phyloP scores from a whole-genome alignment of 176 grass and related monocot genomes.

The Melocanna baccifera region DNA sequence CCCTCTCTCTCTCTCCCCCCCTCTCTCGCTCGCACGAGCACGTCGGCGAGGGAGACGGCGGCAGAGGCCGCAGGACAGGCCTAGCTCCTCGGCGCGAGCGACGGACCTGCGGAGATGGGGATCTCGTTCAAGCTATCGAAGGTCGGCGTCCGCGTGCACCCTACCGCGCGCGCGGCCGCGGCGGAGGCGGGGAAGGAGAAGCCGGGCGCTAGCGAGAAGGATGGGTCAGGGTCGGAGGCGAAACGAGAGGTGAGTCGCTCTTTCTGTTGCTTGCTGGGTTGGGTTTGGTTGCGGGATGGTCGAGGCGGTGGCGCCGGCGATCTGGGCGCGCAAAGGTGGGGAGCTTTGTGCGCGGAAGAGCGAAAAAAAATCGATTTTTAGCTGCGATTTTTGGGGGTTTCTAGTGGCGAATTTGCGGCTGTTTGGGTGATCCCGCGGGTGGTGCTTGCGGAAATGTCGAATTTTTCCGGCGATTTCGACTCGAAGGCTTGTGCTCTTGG shows the following conservation, averaged over 20 bases:
- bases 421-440: not conserved
- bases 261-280: slow-evolving; percentile 2
- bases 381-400: not conserved
- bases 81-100: slow-evolving; percentile 10
- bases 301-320: not conserved
- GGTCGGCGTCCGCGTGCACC: slow-evolving; percentile 55
- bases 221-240: slow-evolving; percentile 9
- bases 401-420: not conserved
- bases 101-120: slow-evolving; percentile 38
- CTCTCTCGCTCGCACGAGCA: not conserved
- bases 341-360: not conserved
- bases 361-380: not conserved
- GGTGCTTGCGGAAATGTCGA: not conserved
- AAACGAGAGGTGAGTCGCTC: slow-evolving; percentile 32
- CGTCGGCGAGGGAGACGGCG: slow-evolving; percentile 12
- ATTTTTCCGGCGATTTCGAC: slow-evolving; percentile 30
- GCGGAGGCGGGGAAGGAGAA: slow-evolving; percentile 21
- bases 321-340: slow-evolving; percentile 3
- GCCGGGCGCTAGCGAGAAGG: slow-evolving; percentile 1
- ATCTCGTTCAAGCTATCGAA: slow-evolving; percentile 82
- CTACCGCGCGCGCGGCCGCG: slow-evolving; percentile 26
- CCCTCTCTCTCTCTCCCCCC: not conserved
- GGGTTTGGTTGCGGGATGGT: slow-evolving; percentile 20
- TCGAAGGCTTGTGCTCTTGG: not conserved
- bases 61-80: not conserved